Evolutionary conservation across 768 basidiomycete genomes (phyloP), one percentile per base, ranked within the genome.

Genomic region (Tubosaeta sp.): DNA sequence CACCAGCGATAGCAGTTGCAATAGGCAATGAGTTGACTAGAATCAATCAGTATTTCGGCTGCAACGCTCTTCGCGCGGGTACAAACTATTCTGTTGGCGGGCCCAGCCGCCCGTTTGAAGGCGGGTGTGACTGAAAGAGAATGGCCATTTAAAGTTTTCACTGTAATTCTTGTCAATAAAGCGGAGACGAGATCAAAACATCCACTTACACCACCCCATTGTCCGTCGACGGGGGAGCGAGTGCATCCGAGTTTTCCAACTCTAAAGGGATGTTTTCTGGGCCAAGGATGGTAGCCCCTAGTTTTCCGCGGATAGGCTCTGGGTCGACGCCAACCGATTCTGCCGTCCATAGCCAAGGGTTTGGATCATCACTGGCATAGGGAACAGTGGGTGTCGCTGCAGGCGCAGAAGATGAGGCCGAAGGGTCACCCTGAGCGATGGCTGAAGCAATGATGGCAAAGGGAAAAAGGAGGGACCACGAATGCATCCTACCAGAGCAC

Each of bases 31-130:
- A 53, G 1, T 67, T 50, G 4, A 73, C 77, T 77, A 44, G 6
- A 11, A 40, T 21, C 0, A 19, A n/a, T 56, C 6, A 51, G 34
- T 6, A 46, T 9, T 24, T 29, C 13, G n/a, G 2, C 16, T 16
- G 6, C 19, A 21, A 49, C 14, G 18, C 4, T 5, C 9, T 0
- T 10, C 16, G n/a, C 8, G 11, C 10, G 11, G 41, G 2, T 6
- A 62, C 74, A 18, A 46, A 78, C 83, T 53, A 54, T 81, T 86
- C 62, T 84, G 77, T 59, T 82, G 74, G 41, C 82, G 73, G 25
- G 83, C 78, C 82, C 83, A 86, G 2, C 84, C 84, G n/a, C 83
- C 84, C 4, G 73, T 71, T 46, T 77, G 75, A 7, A 86, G 56
- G 30, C 81, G 78, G 58, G 74, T 83, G 58, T 82, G 81, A 53